These are phyloP conservation scores for Cladosporium sp. DNA, from an alignment of 2,329 filamentous ascomycete genomes.

Conservation along the genomic window DNA sequence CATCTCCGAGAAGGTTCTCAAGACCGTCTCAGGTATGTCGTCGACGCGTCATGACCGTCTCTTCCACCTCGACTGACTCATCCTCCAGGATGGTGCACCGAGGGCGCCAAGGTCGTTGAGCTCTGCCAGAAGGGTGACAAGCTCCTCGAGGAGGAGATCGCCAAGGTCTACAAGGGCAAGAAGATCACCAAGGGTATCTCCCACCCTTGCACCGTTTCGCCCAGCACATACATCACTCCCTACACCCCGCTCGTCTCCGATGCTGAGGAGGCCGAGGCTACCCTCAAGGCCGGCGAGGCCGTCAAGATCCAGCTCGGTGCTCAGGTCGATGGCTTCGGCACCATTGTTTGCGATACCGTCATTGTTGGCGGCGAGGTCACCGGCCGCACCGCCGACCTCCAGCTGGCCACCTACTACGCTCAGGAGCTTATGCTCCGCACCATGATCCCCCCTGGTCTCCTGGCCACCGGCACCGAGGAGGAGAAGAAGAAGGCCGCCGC, in stretches of 20 bases:
- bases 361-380: slow-evolving; percentile 60
- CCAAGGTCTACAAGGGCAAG: slow-evolving; percentile 98
- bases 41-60: slow-evolving; percentile 4
- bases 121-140: slow-evolving; percentile 95
- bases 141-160: slow-evolving; percentile 85
- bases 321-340: slow-evolving; percentile 94
- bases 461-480: slow-evolving; percentile 80
- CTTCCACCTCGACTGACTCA: slow-evolving; percentile 4
- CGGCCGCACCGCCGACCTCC: slow-evolving; percentile 76
- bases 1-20: slow-evolving; percentile 94
- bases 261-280: slow-evolving; percentile 71
- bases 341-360: slow-evolving; percentile 92
- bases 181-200: slow-evolving; percentile 92
- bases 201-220: slow-evolving; percentile 92
- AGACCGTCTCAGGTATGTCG: slow-evolving; percentile 63
- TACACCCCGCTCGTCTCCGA: slow-evolving; percentile 91
- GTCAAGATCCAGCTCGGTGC: slow-evolving; percentile 99
- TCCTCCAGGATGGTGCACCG: slow-evolving; percentile 59
- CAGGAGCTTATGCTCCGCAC: slow-evolving; percentile 91
- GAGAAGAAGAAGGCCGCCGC: slow-evolving; percentile 80
- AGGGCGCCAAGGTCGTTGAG: slow-evolving; percentile 86
- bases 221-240: slow-evolving; percentile 88
- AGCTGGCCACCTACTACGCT: slow-evolving; percentile 88
- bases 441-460: slow-evolving; percentile 83
- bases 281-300: slow-evolving; percentile 78